Percentiles rank a stretch among this genome's conserved stretches.
These are phyloP conservation scores for Amaranthus palmeri DNA, from an alignment of 148 eudicot species.

Conservation along the genomic window DNA sequence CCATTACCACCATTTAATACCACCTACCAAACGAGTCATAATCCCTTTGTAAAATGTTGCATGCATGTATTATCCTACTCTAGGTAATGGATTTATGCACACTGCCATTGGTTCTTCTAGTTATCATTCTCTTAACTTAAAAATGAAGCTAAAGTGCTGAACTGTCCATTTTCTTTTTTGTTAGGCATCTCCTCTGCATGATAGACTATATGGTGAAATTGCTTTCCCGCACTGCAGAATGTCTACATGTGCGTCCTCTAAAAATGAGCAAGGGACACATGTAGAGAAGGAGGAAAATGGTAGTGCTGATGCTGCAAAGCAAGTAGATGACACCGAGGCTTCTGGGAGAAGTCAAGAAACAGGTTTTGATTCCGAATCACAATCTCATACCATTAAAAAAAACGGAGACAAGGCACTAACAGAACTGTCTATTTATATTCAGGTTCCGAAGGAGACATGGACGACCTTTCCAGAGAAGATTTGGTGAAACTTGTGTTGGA, in stretches of 20 bases:
- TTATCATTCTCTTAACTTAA: background rate
- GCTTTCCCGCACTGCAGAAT: conserved; percentile 47
- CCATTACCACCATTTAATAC: background rate
- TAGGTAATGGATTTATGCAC: background rate
- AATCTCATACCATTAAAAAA: conserved; percentile 25
- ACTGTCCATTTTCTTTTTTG: conserved; percentile 16
- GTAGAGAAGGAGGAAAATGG: conserved; percentile 30
- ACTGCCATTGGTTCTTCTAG: background rate
- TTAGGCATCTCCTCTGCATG: conserved; percentile 36
- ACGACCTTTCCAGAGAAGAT: conserved; percentile 56
- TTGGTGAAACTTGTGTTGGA: conserved; percentile 64
- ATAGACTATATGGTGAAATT: conserved; percentile 23
- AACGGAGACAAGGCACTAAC: conserved; percentile 35
- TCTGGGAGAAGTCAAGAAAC: conserved; percentile 33
- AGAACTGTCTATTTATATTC: conserved; percentile 44
- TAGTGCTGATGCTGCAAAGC: conserved; percentile 20
- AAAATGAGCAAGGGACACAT: conserved; percentile 36
- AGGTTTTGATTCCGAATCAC: conserved; percentile 35
- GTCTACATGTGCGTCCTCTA: conserved; percentile 65
- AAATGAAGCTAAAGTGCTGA: background rate
- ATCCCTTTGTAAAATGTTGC: background rate
- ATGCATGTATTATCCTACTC: background rate
- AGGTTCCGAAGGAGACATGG: conserved; percentile 55
- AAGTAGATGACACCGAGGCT: conserved; percentile 24
- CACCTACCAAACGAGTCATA: background rate